Evolutionary conservation across 495 filamentous ascomycete species (phyloP).

Genomic region (Penicillium egyptiacum): DNA sequence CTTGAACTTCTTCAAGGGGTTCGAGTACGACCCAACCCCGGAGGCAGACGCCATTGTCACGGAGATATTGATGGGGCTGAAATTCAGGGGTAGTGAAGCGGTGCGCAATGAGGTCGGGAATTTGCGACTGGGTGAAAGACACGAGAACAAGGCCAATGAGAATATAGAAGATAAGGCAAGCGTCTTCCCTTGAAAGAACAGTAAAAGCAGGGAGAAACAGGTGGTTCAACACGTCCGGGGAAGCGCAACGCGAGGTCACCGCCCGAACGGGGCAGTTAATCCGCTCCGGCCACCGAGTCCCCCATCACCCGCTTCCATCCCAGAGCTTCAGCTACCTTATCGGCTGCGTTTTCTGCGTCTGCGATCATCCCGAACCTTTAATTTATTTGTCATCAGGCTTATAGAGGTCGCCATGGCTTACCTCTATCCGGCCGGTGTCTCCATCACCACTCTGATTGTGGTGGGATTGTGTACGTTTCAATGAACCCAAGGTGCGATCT

Average conservation of each 20-base stretch:
- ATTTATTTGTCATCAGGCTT: constrained; percentile 30
- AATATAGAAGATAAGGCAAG: constrained; percentile 7
- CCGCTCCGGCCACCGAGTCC: constrained; percentile 33
- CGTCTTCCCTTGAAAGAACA: constrained; percentile 12
- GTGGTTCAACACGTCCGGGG: constrained; percentile 23
- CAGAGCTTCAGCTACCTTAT: constrained; percentile 22
- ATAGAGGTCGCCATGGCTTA: constrained; percentile 48
- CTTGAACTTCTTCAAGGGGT: constrained; percentile 99
- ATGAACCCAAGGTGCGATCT: constrained; percentile 10
- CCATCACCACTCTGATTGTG: constrained; percentile 69
- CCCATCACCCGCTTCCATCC: constrained; percentile 21
- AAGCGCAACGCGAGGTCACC: constrained; percentile 24
- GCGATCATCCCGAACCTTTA: constrained; percentile 24
- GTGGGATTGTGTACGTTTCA: constrained; percentile 79
- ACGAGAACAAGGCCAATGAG: background rate
- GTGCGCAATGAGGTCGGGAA: constrained; percentile 2
- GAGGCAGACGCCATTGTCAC: constrained; percentile 56
- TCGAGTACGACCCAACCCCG: constrained; percentile 86
- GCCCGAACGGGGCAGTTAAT: constrained; percentile 30
- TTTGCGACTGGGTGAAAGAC: constrained; percentile 4
- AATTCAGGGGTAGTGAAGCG: constrained; percentile 25
- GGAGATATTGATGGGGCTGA: constrained; percentile 19
- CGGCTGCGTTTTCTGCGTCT: constrained; percentile 15
- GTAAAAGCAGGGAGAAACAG: constrained; percentile 16
- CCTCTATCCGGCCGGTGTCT: constrained; percentile 67